These are phyloP conservation scores for Ascochyta rabiei DNA, from an alignment of 2,329 filamentous ascomycete species.

Conservation along the genomic window DNA sequence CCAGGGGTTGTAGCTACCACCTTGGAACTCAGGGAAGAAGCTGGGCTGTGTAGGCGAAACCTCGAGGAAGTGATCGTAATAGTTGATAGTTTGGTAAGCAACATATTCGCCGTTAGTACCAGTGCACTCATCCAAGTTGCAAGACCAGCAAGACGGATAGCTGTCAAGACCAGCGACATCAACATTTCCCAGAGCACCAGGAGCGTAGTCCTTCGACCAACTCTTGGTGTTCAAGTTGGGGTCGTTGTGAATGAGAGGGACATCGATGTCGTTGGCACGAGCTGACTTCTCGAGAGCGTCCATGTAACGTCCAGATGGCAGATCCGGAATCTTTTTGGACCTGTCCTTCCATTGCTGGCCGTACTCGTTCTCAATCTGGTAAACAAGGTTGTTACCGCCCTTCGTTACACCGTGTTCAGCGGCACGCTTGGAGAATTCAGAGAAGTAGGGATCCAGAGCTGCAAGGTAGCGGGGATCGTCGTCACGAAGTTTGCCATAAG, in stretches of 20 bases:
- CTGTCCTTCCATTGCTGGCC: slow-evolving; percentile 49
- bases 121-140: slow-evolving; percentile 65
- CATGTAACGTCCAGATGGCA: slow-evolving; percentile 62
- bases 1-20: slow-evolving; percentile 67
- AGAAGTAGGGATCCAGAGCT: slow-evolving; percentile 62
- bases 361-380: slow-evolving; percentile 65
- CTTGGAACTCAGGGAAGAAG: slow-evolving; percentile 66
- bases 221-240: slow-evolving; percentile 64
- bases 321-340: slow-evolving; percentile 54
- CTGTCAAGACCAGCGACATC: slow-evolving; percentile 61
- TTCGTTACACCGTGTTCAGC: slow-evolving; percentile 62
- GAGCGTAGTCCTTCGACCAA: slow-evolving; percentile 66
- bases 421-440: slow-evolving; percentile 57
- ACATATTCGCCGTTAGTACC: slow-evolving; percentile 63
- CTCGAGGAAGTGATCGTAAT: slow-evolving; percentile 56
- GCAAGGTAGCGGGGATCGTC: slow-evolving; percentile 60
- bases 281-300: slow-evolving; percentile 61
- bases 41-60: slow-evolving; percentile 54
- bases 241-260: slow-evolving; percentile 65
- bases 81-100: slow-evolving; percentile 58
- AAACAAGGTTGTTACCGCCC: slow-evolving; percentile 62
- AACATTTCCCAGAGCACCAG: slow-evolving; percentile 59
- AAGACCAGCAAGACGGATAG: slow-evolving; percentile 66
- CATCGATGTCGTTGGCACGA: slow-evolving; percentile 62
- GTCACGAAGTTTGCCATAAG: slow-evolving; percentile 60